phyloP scores from a whole-genome alignment of 2,329 filamentous ascomycete species.

The Colletotrichum chrysophilum region DNA sequence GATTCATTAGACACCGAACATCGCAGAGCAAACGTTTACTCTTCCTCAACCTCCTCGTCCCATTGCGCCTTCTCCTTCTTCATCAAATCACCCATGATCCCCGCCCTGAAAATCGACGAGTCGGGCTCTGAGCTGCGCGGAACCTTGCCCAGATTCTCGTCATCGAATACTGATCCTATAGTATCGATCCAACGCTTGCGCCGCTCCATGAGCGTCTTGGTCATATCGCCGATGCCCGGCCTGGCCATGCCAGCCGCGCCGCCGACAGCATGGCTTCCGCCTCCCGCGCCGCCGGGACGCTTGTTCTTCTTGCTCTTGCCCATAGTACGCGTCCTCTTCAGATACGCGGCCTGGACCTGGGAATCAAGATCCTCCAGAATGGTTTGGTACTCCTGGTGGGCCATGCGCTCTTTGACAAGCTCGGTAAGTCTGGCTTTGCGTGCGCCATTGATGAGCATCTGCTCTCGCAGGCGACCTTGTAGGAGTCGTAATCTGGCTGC shows the following conservation, averaged over 20 bases:
- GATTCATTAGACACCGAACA: neutral
- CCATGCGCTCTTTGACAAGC: constrained; percentile 89
- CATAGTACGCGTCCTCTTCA: constrained; percentile 93
- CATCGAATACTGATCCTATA: constrained; percentile 89
- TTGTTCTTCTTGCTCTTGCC: constrained; percentile 95
- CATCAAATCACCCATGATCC: constrained; percentile 74
- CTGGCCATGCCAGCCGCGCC: constrained; percentile 67
- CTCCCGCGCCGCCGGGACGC: constrained; percentile 75
- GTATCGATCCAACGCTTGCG: constrained; percentile 87
- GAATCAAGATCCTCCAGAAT: constrained; percentile 96
- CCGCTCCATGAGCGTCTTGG: constrained; percentile 91
- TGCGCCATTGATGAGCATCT: constrained; percentile 87
- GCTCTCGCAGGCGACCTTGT: constrained; percentile 80
- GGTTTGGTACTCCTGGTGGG: constrained; percentile 94
- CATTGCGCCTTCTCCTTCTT: constrained; percentile 80
- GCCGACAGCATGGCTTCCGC: constrained; percentile 67
- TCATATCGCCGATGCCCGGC: constrained; percentile 89
- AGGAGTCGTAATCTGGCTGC: constrained; percentile 86
- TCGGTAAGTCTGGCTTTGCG: constrained; percentile 87
- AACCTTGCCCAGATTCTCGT: constrained; percentile 76
- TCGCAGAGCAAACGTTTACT: constrained; percentile 34
- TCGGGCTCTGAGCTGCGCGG: constrained; percentile 68
- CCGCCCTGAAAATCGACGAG: constrained; percentile 75
- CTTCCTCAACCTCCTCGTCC: constrained; percentile 80
- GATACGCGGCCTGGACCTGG: constrained; percentile 92